A percentile compares a stretch with the other conserved stretches of the same genome.
Evolutionary conservation across 192 early-diverging fungal genomes (phyloP).

Genomic region (Podila minutissima): DNA sequence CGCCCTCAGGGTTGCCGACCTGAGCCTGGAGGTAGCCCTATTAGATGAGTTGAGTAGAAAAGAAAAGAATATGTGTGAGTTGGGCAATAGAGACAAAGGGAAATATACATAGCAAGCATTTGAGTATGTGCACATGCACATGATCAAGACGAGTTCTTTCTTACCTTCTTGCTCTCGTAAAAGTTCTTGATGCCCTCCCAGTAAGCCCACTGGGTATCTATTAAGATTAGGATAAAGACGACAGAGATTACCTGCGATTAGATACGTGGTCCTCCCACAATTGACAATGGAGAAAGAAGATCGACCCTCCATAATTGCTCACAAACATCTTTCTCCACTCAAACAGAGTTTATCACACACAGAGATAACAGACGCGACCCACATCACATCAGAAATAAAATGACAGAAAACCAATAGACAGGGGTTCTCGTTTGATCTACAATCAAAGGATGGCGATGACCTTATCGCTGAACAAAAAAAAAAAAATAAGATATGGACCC

Average conservation of each 20-base stretch:
- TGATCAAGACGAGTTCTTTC: not conserved
- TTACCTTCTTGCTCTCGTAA: slow-evolving; percentile 57
- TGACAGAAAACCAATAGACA: no score
- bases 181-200: slow-evolving; percentile 81
- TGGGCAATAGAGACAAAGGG: not conserved
- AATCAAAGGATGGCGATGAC: no score
- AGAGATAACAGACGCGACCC: no score
- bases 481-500: no score
- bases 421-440: no score
- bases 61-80: not conserved
- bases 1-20: slow-evolving; percentile 95
- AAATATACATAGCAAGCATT: not conserved
- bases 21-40: slow-evolving; percentile 88
- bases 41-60: slow-evolving; percentile 49
- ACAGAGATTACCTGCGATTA: not conserved
- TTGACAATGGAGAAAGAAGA: not conserved
- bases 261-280: not conserved
- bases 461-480: no score
- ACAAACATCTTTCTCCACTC: no score
- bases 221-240: not conserved
- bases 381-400: no score
- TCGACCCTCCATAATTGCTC: no score
- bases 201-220: slow-evolving; percentile 94
- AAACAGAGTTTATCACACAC: no score
- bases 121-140: not conserved